phyloP scores from a whole-genome alignment of 805 yeast genomes.

The Ogataea pignaliae region DNA sequence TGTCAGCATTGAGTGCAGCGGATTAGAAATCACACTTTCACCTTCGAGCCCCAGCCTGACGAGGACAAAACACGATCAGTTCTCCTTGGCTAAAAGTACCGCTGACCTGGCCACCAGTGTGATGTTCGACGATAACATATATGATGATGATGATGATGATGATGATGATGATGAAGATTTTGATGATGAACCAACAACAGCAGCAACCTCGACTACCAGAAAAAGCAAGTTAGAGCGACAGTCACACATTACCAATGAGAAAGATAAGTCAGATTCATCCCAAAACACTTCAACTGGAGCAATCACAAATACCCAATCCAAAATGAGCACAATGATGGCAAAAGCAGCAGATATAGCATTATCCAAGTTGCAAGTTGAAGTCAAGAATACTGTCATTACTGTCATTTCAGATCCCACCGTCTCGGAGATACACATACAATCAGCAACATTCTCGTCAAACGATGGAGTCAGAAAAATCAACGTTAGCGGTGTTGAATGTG shows the following conservation, averaged over 20 bases:
- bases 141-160: slow-evolving; percentile 27
- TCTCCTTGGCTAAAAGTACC: slow-evolving; percentile 66
- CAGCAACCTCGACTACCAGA: too few species aligned
- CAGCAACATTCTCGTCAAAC: slow-evolving; percentile 32
- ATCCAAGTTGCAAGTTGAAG: slow-evolving; percentile 50
- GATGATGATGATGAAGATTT: slow-evolving; percentile 8
- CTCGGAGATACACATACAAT: slow-evolving; percentile 30
- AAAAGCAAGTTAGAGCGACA: slow-evolving; percentile 1
- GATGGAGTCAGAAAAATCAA: slow-evolving; percentile 43
- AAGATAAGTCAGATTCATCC: slow-evolving; percentile 5
- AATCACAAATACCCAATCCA: slow-evolving; percentile 20
- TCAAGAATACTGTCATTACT: slow-evolving; percentile 43
- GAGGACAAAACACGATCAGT: slow-evolving; percentile 29
- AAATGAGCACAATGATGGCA: slow-evolving; percentile 53
- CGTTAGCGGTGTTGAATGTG: slow-evolving; percentile 36
- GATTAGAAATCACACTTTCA: slow-evolving; percentile 47
- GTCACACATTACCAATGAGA: slow-evolving; percentile 2
- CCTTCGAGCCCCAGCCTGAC: slow-evolving; percentile 23
- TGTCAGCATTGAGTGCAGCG: slow-evolving; percentile 54
- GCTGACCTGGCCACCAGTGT: slow-evolving; percentile 66
- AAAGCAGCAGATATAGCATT: slow-evolving; percentile 66
- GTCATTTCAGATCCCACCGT: slow-evolving; percentile 44
- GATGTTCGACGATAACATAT: slow-evolving; percentile 39
- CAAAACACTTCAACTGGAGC: background rate
- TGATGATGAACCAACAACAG: background rate